Evolutionary conservation across 345 rosid species (phyloP).

Genomic region (Salix caprea): DNA sequence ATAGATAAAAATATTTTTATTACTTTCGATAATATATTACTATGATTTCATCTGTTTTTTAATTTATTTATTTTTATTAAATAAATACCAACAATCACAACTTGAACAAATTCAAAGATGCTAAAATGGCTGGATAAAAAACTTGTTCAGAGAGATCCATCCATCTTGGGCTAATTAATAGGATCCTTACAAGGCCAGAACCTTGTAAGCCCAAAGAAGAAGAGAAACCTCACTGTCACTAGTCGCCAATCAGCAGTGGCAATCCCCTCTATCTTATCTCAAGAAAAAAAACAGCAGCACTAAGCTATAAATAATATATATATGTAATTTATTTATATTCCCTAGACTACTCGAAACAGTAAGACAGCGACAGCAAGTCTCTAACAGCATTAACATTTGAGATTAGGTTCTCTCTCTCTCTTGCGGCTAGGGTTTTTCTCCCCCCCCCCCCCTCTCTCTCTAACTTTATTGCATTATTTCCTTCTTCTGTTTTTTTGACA

Average conservation of each 20-base stretch:
- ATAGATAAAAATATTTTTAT: too few species aligned
- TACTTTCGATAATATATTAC: too few species aligned
- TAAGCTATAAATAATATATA: too few species aligned
- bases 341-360: too few species aligned
- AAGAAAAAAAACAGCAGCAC: too few species aligned
- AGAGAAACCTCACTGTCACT: not conserved
- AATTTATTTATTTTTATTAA: too few species aligned
- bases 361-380: not conserved
- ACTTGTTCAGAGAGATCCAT: not conserved
- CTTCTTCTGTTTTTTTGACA: not conserved
- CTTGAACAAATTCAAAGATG: too few species aligned
- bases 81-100: too few species aligned
- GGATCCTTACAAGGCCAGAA: not conserved
- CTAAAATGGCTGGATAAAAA: too few species aligned
- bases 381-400: not conserved
- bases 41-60: too few species aligned
- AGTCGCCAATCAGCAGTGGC: not conserved
- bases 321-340: too few species aligned
- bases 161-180: not conserved
- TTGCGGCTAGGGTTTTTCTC: slow-evolving; percentile 44
- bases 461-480: not conserved
- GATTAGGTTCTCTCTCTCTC: slow-evolving; percentile 13
- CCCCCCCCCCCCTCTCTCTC: not conserved
- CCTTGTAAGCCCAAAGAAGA: not conserved
- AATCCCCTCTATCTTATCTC: not conserved